Conservation (phyloP, 768 basidiomycete species). For the Lentinula lateritia region DNA sequence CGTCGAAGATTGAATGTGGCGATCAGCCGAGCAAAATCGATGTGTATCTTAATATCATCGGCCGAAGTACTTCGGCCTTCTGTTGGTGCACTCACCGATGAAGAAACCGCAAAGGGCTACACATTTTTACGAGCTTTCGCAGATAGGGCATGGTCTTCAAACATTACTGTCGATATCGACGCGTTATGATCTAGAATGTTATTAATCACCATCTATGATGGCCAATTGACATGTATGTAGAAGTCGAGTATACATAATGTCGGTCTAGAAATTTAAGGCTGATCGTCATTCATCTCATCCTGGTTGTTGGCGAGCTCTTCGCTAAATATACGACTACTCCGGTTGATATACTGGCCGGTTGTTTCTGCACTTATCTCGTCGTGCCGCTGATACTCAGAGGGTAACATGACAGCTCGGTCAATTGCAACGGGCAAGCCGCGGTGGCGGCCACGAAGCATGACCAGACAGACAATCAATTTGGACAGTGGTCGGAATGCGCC, state of each 20-base stretch:
- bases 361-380: constrained; percentile 1
- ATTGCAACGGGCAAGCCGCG: constrained; percentile 85
- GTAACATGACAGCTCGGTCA: constrained; percentile 81
- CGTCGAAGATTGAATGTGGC: constrained; percentile 46
- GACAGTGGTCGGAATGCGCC: constrained; percentile 77
- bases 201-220: neutral
- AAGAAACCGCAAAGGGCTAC: constrained; percentile 41
- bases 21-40: constrained; percentile 45
- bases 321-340: constrained; percentile 2
- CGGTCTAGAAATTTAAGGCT: neutral
- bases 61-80: constrained; percentile 38
- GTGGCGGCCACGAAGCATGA: constrained; percentile 94
- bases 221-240: too few species aligned
- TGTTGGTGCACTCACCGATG: constrained; percentile 36
- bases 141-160: constrained; percentile 41
- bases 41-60: constrained; percentile 44
- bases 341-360: neutral
- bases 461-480: constrained; percentile 79
- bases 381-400: constrained; percentile 47
- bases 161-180: constrained; percentile 32
- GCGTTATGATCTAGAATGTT: neutral
- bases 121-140: constrained; percentile 44
- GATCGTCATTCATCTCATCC: neutral
- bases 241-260: too few species aligned
- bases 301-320: constrained; percentile 4